Evolutionary conservation across 139 green algal species (phyloP), one percentile per base, ranked within the genome.

Genomic region (Micractinium sp.): DNA sequence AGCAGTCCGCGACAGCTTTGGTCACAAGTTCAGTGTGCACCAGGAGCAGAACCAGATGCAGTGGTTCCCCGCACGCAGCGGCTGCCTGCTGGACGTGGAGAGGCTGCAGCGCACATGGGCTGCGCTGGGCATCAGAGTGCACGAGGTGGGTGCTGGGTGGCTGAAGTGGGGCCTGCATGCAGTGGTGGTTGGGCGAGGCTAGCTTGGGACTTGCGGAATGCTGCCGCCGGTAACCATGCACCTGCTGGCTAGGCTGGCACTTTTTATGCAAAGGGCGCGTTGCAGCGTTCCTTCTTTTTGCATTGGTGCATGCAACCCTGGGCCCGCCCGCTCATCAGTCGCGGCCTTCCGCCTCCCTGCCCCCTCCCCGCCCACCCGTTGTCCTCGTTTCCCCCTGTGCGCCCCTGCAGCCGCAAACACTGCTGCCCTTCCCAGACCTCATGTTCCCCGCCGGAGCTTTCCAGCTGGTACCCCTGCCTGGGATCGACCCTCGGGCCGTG

Each of bases 31-130:
- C 88, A 92, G 73, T 39, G 85, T 92, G 60, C 82, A 92, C 87
- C 84, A 92, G 78, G 88, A 92, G 36, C 90, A 93, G 78, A 96
- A 96, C 66, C 90, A 96, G 75, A 92, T 96, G 56, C 89, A 84
- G 71, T 96, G 94, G 94, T 93, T 91, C 0, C 88, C 93, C 14
- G 85, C 91, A 4, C 87, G 89, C 5, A 61, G 91, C 16, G 90
- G 88, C 16, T 82, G 85, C 13, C 87, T 96, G 86, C 89, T 96
- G 77, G 86, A 96, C 75, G 93, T 95, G 41, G 91, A 94, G 29
- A 84, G 87, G 33, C 84, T 95, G n/a, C 82, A 89, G 18, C 73
- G 87, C 2, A 77, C 77, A 23, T 94, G 92, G 92, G 63, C 75
- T 3, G 38, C 18, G 0, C 61, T 85, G 36, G 92, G 92, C 18